Evolutionary conservation across 1,284 basidiomycete species (phyloP), one percentile per base, ranked within the genome.

Genomic region (Rhodofomes roseus): DNA sequence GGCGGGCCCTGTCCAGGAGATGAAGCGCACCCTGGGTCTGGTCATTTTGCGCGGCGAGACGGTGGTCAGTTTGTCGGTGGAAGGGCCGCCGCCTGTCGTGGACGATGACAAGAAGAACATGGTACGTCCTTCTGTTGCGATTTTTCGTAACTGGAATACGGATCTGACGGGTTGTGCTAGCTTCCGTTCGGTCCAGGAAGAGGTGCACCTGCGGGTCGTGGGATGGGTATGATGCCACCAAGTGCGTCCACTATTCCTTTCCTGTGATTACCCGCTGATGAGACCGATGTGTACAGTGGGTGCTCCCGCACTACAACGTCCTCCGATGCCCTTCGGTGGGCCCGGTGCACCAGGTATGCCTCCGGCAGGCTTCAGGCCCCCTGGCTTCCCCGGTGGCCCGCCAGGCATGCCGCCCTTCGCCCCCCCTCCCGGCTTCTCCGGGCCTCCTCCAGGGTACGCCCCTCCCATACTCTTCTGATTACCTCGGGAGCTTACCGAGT

Each of bases 21-120:
- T 98, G 81, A 99, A 99, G 79, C 87, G 97, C 60, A 89, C 94
- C 0, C 83, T 99, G 27, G 97, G 97, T 25, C 82, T 99, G 40
- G 94, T 99, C 58, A 98, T 99, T 70, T 78, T 99, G 65, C 86
- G 97, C 61, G 97, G 97, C 62, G 97, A 99, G 77, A 94, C 93
- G 1, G 93, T 99, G 51, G 96, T 99, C 70, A 95, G 92, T 70
- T 81, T 99, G 67, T 91, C 87, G 62, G 95, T 98, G 25, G 97
- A 98, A 74, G 96, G 96, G 3, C 96, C 96, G 2, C 97, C 97
- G 46, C 96, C 97, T 4, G 84, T 89, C 18, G 86, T 89, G n/a
- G 92, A 95, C 58, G 90, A 93, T 20, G 90, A 93, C 69, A 95
- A 95, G 74, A 90, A 93, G 77, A 88, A 86, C 69, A 82, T 77